Evolutionary conservation across 2,329 filamentous ascomycete genomes (phyloP).

Genomic region (Pseudocercospora cruenta): DNA sequence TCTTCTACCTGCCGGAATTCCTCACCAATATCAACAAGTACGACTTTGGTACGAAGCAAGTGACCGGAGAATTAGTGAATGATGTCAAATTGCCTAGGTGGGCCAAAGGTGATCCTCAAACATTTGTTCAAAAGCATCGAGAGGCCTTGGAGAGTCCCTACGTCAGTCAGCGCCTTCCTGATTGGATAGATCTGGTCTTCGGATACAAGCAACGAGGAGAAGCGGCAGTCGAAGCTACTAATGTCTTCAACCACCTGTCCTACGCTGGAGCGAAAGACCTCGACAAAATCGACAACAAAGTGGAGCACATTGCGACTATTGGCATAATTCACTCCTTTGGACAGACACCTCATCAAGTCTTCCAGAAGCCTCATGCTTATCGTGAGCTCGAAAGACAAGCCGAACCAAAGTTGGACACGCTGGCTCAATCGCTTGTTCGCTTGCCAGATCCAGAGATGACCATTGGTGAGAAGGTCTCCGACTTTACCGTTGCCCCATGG

Average conservation of each 20-base stretch:
- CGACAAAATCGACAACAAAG: conserved; percentile 84
- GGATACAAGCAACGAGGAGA: conserved; percentile 93
- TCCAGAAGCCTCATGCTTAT: conserved; percentile 76
- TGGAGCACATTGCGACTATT: conserved; percentile 85
- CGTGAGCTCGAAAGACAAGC: conserved; percentile 66
- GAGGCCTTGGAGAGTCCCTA: conserved; percentile 92
- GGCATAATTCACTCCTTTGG: conserved; percentile 99
- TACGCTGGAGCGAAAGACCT: conserved; percentile 93
- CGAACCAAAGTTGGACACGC: conserved; percentile 71
- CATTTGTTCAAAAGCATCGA: conserved; percentile 94
- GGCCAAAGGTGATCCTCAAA: conserved; percentile 93
- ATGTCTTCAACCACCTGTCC: conserved; percentile 94
- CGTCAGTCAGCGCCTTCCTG: conserved; percentile 84
- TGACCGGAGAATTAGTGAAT: conserved; percentile 76
- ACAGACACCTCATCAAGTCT: conserved; percentile 95
- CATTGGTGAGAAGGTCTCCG: conserved; percentile 77
- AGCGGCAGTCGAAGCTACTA: conserved; percentile 84
- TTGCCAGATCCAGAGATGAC: conserved; percentile 77
- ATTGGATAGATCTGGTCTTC: conserved; percentile 96
- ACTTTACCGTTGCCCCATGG: conserved; percentile 76
- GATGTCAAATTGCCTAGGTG: conserved; percentile 89
- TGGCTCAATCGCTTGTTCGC: conserved; percentile 74
- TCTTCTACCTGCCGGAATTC: conserved; percentile 96
- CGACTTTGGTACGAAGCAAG: conserved; percentile 88
- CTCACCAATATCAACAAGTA: conserved; percentile 92